These are phyloP conservation scores for Apophysomyces trapeziformis DNA, from an alignment of 371 early-diverging fungal species.

Conservation along the genomic window DNA sequence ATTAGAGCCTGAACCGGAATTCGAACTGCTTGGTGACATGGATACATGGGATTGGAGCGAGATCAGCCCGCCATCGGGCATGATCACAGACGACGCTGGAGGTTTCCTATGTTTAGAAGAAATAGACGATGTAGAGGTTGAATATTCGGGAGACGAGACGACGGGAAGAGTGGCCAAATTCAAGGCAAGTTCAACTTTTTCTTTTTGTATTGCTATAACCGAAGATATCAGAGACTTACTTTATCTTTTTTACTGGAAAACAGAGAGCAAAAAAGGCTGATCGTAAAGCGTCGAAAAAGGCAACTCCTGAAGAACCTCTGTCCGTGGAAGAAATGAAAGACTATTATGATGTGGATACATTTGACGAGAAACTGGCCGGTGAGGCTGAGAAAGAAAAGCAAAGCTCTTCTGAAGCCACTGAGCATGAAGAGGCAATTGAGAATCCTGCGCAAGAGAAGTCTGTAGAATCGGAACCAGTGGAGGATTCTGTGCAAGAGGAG, in stretches of 20 bases:
- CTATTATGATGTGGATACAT: slow-evolving; percentile 63
- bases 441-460: slow-evolving; percentile 26
- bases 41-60: slow-evolving; percentile 71
- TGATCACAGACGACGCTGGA: slow-evolving; percentile 66
- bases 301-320: slow-evolving; percentile 54
- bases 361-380: slow-evolving; percentile 48
- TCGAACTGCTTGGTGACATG: slow-evolving; percentile 41
- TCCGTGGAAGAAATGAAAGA: slow-evolving; percentile 47
- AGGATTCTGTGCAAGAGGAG: slow-evolving; percentile 27
- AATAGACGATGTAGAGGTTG: slow-evolving; percentile 82
- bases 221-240: no score
- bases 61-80: slow-evolving; percentile 44
- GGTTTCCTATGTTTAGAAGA: slow-evolving; percentile 90
- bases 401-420: not conserved
- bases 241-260: not conserved
- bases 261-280: slow-evolving; percentile 54
- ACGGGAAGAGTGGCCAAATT: slow-evolving; percentile 72
- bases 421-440: slow-evolving; percentile 16
- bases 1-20: slow-evolving; percentile 20
- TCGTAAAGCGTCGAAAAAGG: slow-evolving; percentile 40
- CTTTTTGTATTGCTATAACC: no score
- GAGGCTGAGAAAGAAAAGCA: slow-evolving; percentile 25
- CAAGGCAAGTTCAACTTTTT: slow-evolving; percentile 54
- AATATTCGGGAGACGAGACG: slow-evolving; percentile 64
- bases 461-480: slow-evolving; percentile 9